Base-by-base conservation (phyloP, 2,329 filamentous ascomycete genomes). In the Calcarisporium arbuscula region DNA sequence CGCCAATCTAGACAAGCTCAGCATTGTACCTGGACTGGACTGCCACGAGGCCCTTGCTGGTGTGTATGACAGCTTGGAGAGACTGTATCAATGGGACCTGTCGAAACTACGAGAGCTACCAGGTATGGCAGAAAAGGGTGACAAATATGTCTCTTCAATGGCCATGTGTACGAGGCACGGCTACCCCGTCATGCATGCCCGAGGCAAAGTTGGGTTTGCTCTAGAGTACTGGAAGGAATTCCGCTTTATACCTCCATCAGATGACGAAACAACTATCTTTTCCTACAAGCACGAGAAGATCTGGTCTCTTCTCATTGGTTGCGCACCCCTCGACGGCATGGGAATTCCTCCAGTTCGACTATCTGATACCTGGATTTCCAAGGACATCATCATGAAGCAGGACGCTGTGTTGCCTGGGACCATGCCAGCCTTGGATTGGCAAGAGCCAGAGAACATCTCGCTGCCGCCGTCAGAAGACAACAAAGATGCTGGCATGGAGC, bases 21-120 rank as follows among this genome's bases (percentile, higher is more conserved):
- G 84, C 55, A 70, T 77, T 16, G 65, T 72, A 19, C 78, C 77
- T 2, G 73, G 74, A 5, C 67, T 90, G 7, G 85, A 85, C 47
- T 85, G 85, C 54, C 83, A 85, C 52, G 82, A 87, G 52, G 85
- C 85, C 1, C 67, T 90, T 28, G 77, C 76, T 5, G 84, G 84
- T 4, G 67, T 94, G 6, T 85, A 82, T 54, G 72, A 72, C 37
- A 85, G 82, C 49, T 62, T 92, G 40, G 67, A 72, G 39, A 78
- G 70, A 46, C 61, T 94, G n/a, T 77, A 84, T 49, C 66, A 76
- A 29, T 82, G 84, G 67, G 85, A 92, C 51, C 62, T 80, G 40
- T 67, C 73, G 36, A 72, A 66, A 42, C 54, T 80, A 19, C 68
- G 68, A 8, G 65, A 70, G 38, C 69, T 73, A 11, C 58, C 64